Base-by-base conservation (phyloP, 768 basidiomycete species). In the Lactarius deliciosus region DNA sequence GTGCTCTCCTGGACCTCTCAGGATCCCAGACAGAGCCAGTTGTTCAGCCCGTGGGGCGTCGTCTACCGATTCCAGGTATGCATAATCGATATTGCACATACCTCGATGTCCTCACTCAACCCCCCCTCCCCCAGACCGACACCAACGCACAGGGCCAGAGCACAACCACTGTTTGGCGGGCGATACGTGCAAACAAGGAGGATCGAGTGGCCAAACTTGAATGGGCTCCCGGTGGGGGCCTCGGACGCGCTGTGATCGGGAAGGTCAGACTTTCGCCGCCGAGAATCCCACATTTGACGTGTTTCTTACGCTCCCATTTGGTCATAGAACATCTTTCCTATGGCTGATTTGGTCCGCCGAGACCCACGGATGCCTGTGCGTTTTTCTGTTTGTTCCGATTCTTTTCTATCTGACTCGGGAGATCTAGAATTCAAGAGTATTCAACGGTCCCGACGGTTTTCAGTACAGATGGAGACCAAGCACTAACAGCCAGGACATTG, bases 181-280 rank as follows among this genome's bases (percentile, higher is more conserved):
- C 88, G n/a, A 88, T 91, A 72, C 89, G 91, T 60, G 82, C 89
- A 65, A 91, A 89, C 79, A 91, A 89, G 75, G 91, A 93, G 79
- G 92, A 94, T 76, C 87, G 91, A 55, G 88, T 93, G 73, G 92
- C 92, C 70, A 92, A 87, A 79, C 85, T 94, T 61, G 92, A 94
- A 77, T 94, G 92, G 92, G 84, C 89, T 64, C 80, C 87, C 57
- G 91, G 85, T 70, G 92, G 91, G 68, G 87, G 89, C 64, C 87
- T 94, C 60, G 92, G 92, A 68, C 90, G 92, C 72, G 88, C 91
- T 72, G 82, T 90, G 67, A 90, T 94, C 73, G 92, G 92, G 73
- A 93, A 92, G 83, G 91, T 91, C 70, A 63, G 75, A 71, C 57
- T 61, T 64, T 64, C 38, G 58, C 32, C 38, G 40, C 74, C 66